Conservation (phyloP, 371 early-diverging fungal species). For the Fennellomyces sp. region DNA sequence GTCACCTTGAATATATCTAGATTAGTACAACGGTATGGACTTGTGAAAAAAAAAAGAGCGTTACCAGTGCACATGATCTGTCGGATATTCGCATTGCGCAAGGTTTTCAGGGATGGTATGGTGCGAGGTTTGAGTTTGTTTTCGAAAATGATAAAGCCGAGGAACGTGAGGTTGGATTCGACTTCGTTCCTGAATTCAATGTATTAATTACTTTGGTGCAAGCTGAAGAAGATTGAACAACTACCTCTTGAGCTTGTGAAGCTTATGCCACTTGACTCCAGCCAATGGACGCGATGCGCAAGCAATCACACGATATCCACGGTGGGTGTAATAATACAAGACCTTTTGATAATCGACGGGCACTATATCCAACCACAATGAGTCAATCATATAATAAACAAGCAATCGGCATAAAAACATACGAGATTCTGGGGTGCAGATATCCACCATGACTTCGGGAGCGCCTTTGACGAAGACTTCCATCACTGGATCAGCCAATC, state of each 20-base stretch:
- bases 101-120: slow-evolving; percentile 76
- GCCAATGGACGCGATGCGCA: slow-evolving; percentile 79
- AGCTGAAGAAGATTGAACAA: neutral
- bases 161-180: slow-evolving; percentile 86
- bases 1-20: slow-evolving; percentile 68
- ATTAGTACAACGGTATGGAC: neutral
- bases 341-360: slow-evolving; percentile 84
- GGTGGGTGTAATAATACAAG: slow-evolving; percentile 86
- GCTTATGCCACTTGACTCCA: slow-evolving; percentile 75
- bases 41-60: neutral
- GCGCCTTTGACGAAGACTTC: slow-evolving; percentile 97
- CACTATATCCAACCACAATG: slow-evolving; percentile 41
- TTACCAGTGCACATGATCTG: slow-evolving; percentile 98
- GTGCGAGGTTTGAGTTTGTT: slow-evolving; percentile 97
- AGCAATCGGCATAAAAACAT: slow-evolving; percentile 11
- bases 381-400: slow-evolving; percentile 7
- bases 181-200: slow-evolving; percentile 69
- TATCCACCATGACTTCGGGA: slow-evolving; percentile 90
- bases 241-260: slow-evolving; percentile 74
- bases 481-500: slow-evolving; percentile 67
- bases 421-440: slow-evolving; percentile 78
- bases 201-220: neutral
- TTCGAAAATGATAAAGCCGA: slow-evolving; percentile 98
- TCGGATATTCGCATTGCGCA: slow-evolving; percentile 89
- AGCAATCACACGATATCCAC: slow-evolving; percentile 96